Base-by-base conservation (phyloP, 108 stramenopile genomes). In the Cylindrotheca fusiformis region DNA sequence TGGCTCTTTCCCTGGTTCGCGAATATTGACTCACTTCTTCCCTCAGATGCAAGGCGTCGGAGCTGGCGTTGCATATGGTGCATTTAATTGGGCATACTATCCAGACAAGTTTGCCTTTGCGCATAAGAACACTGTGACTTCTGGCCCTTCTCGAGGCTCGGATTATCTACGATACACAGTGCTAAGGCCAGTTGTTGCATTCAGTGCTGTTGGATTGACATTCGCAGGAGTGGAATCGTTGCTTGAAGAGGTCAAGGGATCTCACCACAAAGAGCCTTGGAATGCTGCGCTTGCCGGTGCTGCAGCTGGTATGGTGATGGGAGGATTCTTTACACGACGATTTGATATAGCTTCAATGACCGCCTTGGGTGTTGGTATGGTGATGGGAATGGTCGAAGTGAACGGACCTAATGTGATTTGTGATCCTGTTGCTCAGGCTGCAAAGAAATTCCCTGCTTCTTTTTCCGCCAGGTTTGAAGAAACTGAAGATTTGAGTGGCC, bases 331-430 rank as follows among this genome's bases (percentile, higher is more conserved):
- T 32, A 69, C 74, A 5, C 50, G 71, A 63, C 69, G 81, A 63
- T 55, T 83, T 32, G 81, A 83, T 55, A 55, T 70, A 52, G 66
- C 65, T 19, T 36, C 60, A n/a, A 52, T 49, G 30, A 52, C 77
- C 25, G 77, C 57, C 12, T 25, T 79, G 1, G 81, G 64, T 22
- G 58, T 63, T 31, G 75, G 75, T 26, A 18, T 83, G 6, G 10
- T 76, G 22, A 79, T 76, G 77, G 74, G 74, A 29, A 45, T 63
- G 21, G 29, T 76, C 1, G 81, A 78, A 23, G 63, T 71, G n/a
- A 72, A 62, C 36, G 74, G 74, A 45, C 52, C 73, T 23, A 62
- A 30, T 30, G 36, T 65, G 25, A 45, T 77, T 45, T 52, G 36
- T 45, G 58, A 72, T 49, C 76, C 67, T 4, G 71, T 53, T 2